phyloP scores from a whole-genome alignment of 148 eudicot genomes.

The Nyssa sinensis region DNA sequence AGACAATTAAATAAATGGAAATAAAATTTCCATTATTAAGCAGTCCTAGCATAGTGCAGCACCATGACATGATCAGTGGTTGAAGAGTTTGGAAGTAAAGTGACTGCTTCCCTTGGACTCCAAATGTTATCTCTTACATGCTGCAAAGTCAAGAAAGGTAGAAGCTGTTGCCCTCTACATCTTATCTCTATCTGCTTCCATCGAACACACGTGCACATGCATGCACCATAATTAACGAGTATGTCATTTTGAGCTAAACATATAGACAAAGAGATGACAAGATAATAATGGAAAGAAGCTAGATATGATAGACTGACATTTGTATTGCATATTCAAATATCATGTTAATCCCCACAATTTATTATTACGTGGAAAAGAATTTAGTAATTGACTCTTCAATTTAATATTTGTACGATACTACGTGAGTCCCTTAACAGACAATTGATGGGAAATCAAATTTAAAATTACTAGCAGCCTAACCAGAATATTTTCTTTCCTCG shows the following conservation, averaged over 20 bases:
- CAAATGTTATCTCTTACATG: conserved; percentile 56
- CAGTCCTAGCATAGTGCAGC: conserved; percentile 33
- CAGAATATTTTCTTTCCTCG: too few relatives aligned
- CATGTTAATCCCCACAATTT: too few relatives aligned
- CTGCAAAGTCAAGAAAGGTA: conserved; percentile 62
- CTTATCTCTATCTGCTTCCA: conserved; percentile 64
- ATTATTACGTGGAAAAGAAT: too few relatives aligned
- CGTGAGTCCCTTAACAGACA: too few relatives aligned
- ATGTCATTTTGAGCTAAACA: not conserved
- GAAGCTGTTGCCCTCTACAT: conserved; percentile 65
- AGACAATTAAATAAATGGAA: not conserved
- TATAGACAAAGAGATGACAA: not conserved
- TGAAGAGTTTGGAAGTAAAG: conserved; percentile 33
- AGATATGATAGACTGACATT: too few relatives aligned
- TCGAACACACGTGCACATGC: not conserved
- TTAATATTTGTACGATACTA: too few relatives aligned
- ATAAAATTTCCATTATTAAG: not conserved
- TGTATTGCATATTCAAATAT: too few relatives aligned
- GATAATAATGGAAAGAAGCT: not conserved
- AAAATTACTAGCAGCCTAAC: too few relatives aligned
- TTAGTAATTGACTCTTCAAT: too few relatives aligned
- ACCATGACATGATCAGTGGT: conserved; percentile 45
- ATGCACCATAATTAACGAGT: not conserved
- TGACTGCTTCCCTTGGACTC: conserved; percentile 7
- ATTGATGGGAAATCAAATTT: too few relatives aligned